Evolutionary conservation across 2,329 filamentous ascomycete genomes (phyloP), one percentile per base, ranked within the genome.

Genomic region (Colletotrichum tabaci): DNA sequence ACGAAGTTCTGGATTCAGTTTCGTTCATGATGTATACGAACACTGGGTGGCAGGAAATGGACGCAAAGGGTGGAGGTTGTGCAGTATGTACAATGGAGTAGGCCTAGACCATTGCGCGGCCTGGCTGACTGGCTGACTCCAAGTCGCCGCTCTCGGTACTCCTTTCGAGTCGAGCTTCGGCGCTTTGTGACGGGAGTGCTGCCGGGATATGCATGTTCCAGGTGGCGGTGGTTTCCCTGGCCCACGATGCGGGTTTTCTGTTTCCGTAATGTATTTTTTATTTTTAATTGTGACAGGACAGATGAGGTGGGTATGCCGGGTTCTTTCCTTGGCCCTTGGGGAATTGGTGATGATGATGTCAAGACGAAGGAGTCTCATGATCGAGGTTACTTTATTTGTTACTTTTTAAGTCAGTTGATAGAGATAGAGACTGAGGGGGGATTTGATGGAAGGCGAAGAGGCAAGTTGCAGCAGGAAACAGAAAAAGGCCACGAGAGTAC

Each of bases 71-170:
- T 10, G 3, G 46, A 52, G 38, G 26, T 18, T 26, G 47, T 10
- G 9, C 53, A 55, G 49, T 40, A 21, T 26, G 23, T 12, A n/a
- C 40, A 23, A 26, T 38, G 21, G 40, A 21, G 50, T 42, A 35
- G 38, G 61, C 44, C 35, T 58, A 44, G 52, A 38, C 38, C 61
- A 44, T 30, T 52, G 52, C 44, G 35, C 42, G 60, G 47, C 23
- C 60, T 52, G 57, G 47, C 42, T 26, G 57, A 38, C 10, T 15
- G 52, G 6, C 18, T 56, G 30, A 30, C 47, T 40, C n/a, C 40
- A n/a, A 21, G 35, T 18, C 8, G 56, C 57, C 58, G 67, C 64
- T 58, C 68, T 67, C 68, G 57, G 68, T 42, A 52, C 56, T 52
- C 57, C 64, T 40, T 18, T 23, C 26, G 35, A 40, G 35, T 62